These are phyloP conservation scores for Phylloporus arenicola DNA, from an alignment of 768 basidiomycete species.

Conservation along the genomic window DNA sequence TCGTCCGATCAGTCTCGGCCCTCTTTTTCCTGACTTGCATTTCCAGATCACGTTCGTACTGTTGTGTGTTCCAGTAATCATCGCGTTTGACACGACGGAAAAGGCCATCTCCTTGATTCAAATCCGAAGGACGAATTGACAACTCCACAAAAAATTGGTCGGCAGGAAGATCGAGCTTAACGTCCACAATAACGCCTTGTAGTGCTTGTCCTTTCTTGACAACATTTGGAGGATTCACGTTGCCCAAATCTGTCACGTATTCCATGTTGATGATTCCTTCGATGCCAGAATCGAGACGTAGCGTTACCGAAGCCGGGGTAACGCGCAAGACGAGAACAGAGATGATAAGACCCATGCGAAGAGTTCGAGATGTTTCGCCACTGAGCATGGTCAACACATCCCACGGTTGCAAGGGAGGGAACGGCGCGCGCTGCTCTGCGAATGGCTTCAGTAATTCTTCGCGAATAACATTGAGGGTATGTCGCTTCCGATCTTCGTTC, in stretches of 20 bases:
- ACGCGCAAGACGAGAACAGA: slow-evolving; percentile 64
- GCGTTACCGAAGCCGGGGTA: slow-evolving; percentile 43
- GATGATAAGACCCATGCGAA: slow-evolving; percentile 76
- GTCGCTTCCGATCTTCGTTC: slow-evolving; percentile 80
- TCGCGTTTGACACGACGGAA: slow-evolving; percentile 59
- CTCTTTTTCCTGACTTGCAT: slow-evolving; percentile 78
- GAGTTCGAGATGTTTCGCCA: slow-evolving; percentile 78
- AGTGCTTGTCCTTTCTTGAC: slow-evolving; percentile 79
- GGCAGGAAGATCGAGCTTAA: slow-evolving; percentile 55
- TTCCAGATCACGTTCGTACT: slow-evolving; percentile 63
- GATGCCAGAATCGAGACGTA: slow-evolving; percentile 89
- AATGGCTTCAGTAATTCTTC: slow-evolving; percentile 80
- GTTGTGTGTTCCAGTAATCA: slow-evolving; percentile 59
- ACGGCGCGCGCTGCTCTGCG: slow-evolving; percentile 64
- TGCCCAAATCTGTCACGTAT: slow-evolving; percentile 50
- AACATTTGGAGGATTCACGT: slow-evolving; percentile 38
- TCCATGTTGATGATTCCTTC: slow-evolving; percentile 69
- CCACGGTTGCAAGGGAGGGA: slow-evolving; percentile 61
- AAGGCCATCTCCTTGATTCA: slow-evolving; percentile 55
- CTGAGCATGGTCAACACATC: slow-evolving; percentile 93
- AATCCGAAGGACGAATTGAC: slow-evolving; percentile 61
- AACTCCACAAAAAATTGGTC: slow-evolving; percentile 69
- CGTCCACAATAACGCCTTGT: slow-evolving; percentile 69
- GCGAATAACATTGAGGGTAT: slow-evolving; percentile 84
- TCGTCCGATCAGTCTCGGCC: slow-evolving; percentile 70